Percentiles rank a stretch among this genome's conserved stretches.
These are phyloP conservation scores for Debaryomycetaceae sp. DNA, from an alignment of 1,139 yeast genomes.

Conservation along the genomic window DNA sequence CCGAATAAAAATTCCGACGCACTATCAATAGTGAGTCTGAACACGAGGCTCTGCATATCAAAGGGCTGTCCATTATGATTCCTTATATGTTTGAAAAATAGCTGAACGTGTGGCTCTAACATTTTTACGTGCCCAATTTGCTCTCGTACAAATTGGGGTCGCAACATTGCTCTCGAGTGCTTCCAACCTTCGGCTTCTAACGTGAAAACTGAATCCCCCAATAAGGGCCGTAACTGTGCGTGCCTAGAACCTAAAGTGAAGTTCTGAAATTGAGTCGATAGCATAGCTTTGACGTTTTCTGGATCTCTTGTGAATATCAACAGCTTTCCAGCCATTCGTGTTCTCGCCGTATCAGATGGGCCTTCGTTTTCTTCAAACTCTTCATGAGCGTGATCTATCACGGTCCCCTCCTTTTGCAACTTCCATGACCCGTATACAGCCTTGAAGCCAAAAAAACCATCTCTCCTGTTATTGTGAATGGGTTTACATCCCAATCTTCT, in stretches of 20 bases:
- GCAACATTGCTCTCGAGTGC: conserved; percentile 53
- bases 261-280: conserved; percentile 47
- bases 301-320: conserved; percentile 27
- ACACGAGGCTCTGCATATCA: conserved; percentile 49
- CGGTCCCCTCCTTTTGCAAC: background rate
- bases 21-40: conserved; percentile 51
- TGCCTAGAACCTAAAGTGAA: conserved; percentile 51
- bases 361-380: background rate
- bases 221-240: conserved; percentile 35
- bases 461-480: background rate
- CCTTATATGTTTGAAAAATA: conserved; percentile 30
- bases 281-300: conserved; percentile 37
- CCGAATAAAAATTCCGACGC: conserved; percentile 61
- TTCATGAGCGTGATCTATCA: background rate
- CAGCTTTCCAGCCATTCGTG: background rate
- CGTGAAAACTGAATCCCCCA: conserved; percentile 59
- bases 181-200: conserved; percentile 56
- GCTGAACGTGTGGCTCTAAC: conserved; percentile 48
- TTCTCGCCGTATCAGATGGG: background rate
- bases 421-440: background rate
- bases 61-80: conserved; percentile 27
- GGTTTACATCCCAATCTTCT: conserved; percentile 1
- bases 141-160: conserved; percentile 58
- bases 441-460: background rate
- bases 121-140: conserved; percentile 48